Base-by-base conservation (phyloP, 306 rosid species). In the Cercis canadensis region DNA sequence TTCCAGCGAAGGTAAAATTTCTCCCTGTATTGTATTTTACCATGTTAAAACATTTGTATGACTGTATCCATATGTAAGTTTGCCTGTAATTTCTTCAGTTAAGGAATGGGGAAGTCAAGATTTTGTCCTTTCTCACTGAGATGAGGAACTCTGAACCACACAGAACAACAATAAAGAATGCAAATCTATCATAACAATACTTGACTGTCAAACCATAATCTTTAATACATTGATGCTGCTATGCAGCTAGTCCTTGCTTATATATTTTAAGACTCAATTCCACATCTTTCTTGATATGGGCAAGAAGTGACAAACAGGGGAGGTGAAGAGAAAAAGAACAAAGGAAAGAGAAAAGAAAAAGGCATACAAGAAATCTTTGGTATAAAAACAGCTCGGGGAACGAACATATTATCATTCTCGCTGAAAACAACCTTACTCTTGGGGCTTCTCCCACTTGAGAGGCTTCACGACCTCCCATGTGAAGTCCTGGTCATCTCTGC, bases 381-480 rank as follows among this genome's bases (percentile, higher is more conserved):
- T 32, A 53, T 29, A 32, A 57, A 59, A 51, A 58, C 58, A 62
- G 72, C 70, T 62, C 69, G 67, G 24, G 31, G 55, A 52, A 62
- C 58, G 44, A 70, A 3, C 64, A 74, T 40, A 56, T 79, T 7
- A 70, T 60, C 46, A 70, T 59, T 58, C 36, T 57, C 24, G 33
- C 40, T 50, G 62, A 65, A 69, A 57, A 68, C 61, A 63, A 65
- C 39, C 68, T 70, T 36, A 76, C 51, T 73, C 81, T 52, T 75
- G 74, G 8, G 88, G 80, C 72, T 81, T 76, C 15, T 81, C 84
- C 82, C 87, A 84, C 56, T 87, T 79, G 73, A 87, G 86, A 43
- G 87, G 76, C 69, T 87, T 84, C 65, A 84, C 87, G 57, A 81
- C 85, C 72, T 84, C 92, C 92, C 92, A 87, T 7, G 88, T 81